These are phyloP conservation scores for Puya raimondii DNA, from an alignment of 176 grass and related monocot genomes.

Conservation along the genomic window DNA sequence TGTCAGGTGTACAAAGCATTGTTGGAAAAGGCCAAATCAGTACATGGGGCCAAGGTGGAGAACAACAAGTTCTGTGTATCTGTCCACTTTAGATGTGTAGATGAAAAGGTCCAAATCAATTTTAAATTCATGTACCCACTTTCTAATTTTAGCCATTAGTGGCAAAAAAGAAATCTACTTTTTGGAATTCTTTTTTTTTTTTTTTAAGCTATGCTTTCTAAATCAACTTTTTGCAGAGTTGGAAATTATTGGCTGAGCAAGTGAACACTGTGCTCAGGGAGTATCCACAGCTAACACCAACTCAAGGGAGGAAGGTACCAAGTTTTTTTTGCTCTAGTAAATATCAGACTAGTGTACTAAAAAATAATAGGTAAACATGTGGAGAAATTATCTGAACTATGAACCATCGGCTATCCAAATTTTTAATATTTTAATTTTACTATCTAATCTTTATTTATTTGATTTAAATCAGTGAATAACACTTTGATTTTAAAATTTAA, in stretches of 20 bases:
- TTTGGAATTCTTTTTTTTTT: too few species aligned
- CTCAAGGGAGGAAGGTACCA: slow-evolving; percentile 56
- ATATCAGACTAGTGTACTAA: not conserved
- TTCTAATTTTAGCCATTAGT: slow-evolving; percentile 2
- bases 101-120: slow-evolving; percentile 49
- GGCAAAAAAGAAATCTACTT: not conserved
- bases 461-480: too few species aligned
- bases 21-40: slow-evolving; percentile 30
- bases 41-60: slow-evolving; percentile 61
- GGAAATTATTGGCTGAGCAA: slow-evolving; percentile 37
- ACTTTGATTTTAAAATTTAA: too few species aligned
- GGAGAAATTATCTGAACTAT: not conserved
- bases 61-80: slow-evolving; percentile 81
- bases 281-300: slow-evolving; percentile 57
- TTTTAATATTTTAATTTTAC: too few species aligned
- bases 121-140: not conserved
- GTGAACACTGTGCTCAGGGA: slow-evolving; percentile 45
- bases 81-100: slow-evolving; percentile 74
- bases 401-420: too few species aligned
- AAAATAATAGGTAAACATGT: not conserved
- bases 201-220: not conserved
- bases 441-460: too few species aligned
- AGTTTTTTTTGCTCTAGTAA: not conserved
- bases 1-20: slow-evolving; percentile 36
- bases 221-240: slow-evolving; percentile 27